A percentile compares a stretch with the other conserved stretches of the same genome.
Evolutionary conservation across 2,329 filamentous ascomycete genomes (phyloP).

Genomic region (Boeremia lycopersici): DNA sequence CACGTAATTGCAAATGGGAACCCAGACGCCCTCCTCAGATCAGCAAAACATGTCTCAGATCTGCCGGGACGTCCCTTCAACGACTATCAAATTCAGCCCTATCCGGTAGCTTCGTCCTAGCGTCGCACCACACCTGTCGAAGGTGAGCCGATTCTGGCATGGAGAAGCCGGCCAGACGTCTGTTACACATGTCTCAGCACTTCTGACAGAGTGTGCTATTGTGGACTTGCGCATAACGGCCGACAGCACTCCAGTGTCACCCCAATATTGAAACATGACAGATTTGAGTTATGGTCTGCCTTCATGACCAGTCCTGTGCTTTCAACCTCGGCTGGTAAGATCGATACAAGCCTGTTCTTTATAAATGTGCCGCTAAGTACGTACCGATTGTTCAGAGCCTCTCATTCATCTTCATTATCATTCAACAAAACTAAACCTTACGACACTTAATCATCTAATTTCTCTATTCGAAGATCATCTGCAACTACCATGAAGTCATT

Average conservation of each 20-base stretch:
- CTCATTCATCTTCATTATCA: neutral
- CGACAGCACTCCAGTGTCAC: slow-evolving; percentile 9
- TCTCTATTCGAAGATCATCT: neutral
- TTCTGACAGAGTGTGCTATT: slow-evolving; percentile 12
- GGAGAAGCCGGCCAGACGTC: slow-evolving; percentile 1
- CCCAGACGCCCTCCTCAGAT: slow-evolving; percentile 3
- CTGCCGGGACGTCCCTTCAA: slow-evolving; percentile 11
- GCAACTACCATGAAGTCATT: slow-evolving; percentile 23
- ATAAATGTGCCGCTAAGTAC: slow-evolving; percentile 2
- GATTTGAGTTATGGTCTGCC: neutral
- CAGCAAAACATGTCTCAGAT: slow-evolving; percentile 9
- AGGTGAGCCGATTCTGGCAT: slow-evolving; percentile 9
- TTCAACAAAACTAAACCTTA: neutral
- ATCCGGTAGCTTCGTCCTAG: slow-evolving; percentile 6
- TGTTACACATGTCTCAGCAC: neutral
- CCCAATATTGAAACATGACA: slow-evolving; percentile 23
- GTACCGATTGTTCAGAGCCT: neutral
- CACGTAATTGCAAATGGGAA: neutral
- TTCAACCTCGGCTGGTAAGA: neutral
- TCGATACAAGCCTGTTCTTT: neutral
- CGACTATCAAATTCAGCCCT: slow-evolving; percentile 18
- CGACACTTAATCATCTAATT: slow-evolving; percentile 2
- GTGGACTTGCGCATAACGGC: slow-evolving; percentile 22
- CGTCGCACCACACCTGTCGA: slow-evolving; percentile 5
- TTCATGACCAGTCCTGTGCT: neutral